Evolutionary conservation across 768 basidiomycete genomes (phyloP).

Genomic region (Termitomyces sp.): DNA sequence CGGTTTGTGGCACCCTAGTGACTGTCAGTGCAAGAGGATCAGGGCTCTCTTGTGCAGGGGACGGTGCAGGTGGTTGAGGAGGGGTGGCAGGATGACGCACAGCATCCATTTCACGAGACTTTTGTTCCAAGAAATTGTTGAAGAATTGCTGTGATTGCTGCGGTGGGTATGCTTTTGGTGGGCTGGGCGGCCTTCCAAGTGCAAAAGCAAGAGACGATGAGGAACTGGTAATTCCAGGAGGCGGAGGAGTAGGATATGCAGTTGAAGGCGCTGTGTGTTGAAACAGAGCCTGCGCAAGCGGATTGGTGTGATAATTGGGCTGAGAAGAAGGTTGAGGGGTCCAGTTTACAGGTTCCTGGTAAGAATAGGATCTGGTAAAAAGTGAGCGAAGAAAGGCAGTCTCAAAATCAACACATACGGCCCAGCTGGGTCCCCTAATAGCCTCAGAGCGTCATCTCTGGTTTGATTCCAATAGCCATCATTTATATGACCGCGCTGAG

Average conservation of each 20-base stretch:
- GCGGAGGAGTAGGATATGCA: constrained; percentile 70
- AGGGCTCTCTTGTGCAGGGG: constrained; percentile 38
- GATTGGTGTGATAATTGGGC: constrained; percentile 48
- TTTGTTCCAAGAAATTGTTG: constrained; percentile 57
- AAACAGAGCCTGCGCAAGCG: constrained; percentile 61
- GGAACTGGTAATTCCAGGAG: constrained; percentile 54
- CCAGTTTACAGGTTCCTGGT: constrained; percentile 39
- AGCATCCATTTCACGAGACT: constrained; percentile 35
- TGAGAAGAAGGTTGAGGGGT: constrained; percentile 30
- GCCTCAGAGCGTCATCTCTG: constrained; percentile 53
- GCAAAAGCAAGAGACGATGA: constrained; percentile 77
- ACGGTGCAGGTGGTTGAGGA: constrained; percentile 14
- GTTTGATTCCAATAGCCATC: constrained; percentile 62
- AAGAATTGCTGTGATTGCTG: constrained; percentile 63
- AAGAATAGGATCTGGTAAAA: constrained; percentile 31
- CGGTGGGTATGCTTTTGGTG: constrained; percentile 34
- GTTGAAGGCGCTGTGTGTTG: constrained; percentile 55
- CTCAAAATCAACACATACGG: constrained; percentile 31
- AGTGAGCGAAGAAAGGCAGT: constrained; percentile 11
- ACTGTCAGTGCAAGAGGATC: constrained; percentile 48
- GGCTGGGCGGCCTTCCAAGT: constrained; percentile 38
- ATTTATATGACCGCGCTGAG: constrained; percentile 35
- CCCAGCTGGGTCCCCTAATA: constrained; percentile 48
- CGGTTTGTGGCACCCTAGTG: constrained; percentile 14
- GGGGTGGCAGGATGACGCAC: constrained; percentile 17